phyloP scores from a whole-genome alignment of 2,329 filamentous ascomycete genomes.

The Stenocarpella maydis region DNA sequence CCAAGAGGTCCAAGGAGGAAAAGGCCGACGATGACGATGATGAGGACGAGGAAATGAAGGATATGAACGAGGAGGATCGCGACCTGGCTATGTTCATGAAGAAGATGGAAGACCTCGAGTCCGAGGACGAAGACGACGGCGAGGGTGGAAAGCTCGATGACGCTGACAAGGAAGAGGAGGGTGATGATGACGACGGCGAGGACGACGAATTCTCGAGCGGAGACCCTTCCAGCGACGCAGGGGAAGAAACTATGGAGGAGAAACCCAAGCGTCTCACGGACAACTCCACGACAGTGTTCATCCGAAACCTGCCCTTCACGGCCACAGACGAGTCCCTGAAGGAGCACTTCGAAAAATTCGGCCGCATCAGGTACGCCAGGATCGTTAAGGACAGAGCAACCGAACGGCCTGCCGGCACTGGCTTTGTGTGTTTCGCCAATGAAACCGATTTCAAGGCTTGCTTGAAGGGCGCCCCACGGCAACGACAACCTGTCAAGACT shows the following conservation, averaged over 20 bases:
- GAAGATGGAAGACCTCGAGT: slow-evolving; percentile 65
- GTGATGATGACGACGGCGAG: slow-evolving; percentile 55
- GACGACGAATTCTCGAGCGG: slow-evolving; percentile 51
- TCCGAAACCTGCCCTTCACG: slow-evolving; percentile 93
- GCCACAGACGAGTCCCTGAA: slow-evolving; percentile 83
- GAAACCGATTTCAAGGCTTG: slow-evolving; percentile 78
- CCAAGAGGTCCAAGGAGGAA: slow-evolving; percentile 51
- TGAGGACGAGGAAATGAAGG: slow-evolving; percentile 43
- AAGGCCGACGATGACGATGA: slow-evolving; percentile 33
- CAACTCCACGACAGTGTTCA: slow-evolving; percentile 83
- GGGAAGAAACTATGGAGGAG: slow-evolving; percentile 52
- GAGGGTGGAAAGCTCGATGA: slow-evolving; percentile 46
- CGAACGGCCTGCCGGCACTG: slow-evolving; percentile 88
- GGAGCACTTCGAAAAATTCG: slow-evolving; percentile 87
- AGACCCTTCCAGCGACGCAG: slow-evolving; percentile 55
- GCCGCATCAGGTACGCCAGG: slow-evolving; percentile 86
- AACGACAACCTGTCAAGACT: slow-evolving; percentile 54
- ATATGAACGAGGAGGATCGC: slow-evolving; percentile 50
- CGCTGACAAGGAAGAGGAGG: slow-evolving; percentile 47
- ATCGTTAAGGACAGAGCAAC: slow-evolving; percentile 88
- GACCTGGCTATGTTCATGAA: slow-evolving; percentile 64
- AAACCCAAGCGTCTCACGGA: slow-evolving; percentile 56
- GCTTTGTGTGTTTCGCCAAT: slow-evolving; percentile 92
- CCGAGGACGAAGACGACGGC: slow-evolving; percentile 62
- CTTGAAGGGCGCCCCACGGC: slow-evolving; percentile 75